phyloP scores from a whole-genome alignment of 1,284 basidiomycete species.

The Boletus hoseneyae region DNA sequence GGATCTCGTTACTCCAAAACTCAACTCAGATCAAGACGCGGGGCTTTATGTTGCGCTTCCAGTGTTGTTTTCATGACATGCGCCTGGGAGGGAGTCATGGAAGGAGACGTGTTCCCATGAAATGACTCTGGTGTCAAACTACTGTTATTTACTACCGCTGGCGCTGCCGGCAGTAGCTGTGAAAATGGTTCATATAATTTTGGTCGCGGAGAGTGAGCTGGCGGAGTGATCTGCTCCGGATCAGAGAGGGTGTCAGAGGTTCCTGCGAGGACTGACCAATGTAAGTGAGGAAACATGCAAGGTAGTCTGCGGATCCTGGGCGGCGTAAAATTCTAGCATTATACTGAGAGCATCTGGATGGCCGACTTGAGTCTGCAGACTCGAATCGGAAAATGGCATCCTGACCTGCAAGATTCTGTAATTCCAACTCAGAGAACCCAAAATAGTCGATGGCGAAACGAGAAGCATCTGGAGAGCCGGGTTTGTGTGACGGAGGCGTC shows the following conservation, averaged over 20 bases:
- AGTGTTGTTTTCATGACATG: constrained; percentile 14
- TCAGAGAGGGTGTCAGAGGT: constrained; percentile 5
- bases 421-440: constrained; percentile 55
- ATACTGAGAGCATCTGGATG: constrained; percentile 57
- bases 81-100: constrained; percentile 29
- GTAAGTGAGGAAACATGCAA: constrained; percentile 50
- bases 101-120: constrained; percentile 54
- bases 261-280: constrained; percentile 40
- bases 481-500: constrained; percentile 72
- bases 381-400: constrained; percentile 4
- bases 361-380: constrained; percentile 10
- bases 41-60: constrained; percentile 18
- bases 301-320: constrained; percentile 49
- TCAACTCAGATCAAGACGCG: constrained; percentile 31
- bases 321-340: constrained; percentile 68
- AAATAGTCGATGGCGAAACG: constrained; percentile 66
- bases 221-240: constrained; percentile 27
- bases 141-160: constrained; percentile 34
- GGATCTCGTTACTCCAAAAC: background rate
- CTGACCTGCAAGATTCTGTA: constrained; percentile 58
- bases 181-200: constrained; percentile 33
- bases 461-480: constrained; percentile 64
- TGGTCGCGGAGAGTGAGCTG: constrained; percentile 21
- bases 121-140: constrained; percentile 57
- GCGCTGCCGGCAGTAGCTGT: constrained; percentile 26